Evolutionary conservation across 805 yeast genomes (phyloP).

Genomic region (Wickerhamiella musiphila): DNA sequence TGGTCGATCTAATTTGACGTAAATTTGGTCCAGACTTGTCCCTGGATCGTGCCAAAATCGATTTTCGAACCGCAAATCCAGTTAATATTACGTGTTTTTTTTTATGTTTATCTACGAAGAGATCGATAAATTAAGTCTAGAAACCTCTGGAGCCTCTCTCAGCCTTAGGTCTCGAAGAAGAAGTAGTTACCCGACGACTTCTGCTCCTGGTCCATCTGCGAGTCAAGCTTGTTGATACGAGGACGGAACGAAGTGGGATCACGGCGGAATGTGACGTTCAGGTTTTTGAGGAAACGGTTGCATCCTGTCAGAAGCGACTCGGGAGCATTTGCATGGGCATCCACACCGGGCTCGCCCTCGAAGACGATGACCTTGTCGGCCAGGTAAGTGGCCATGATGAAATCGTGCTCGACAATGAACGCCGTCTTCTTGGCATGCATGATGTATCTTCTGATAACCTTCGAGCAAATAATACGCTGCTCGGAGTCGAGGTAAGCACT

Average conservation of each 20-base stretch:
- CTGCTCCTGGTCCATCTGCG: conserved; percentile 99
- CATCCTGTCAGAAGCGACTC: conserved; percentile 93
- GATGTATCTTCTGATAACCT: conserved; percentile 92
- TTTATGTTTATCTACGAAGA: not conserved
- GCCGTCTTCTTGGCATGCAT: conserved; percentile 96
- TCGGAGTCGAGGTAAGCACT: conserved; percentile 98
- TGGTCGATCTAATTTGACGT: no score
- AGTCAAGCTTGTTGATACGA: conserved; percentile 91
- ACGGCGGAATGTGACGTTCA: conserved; percentile 97
- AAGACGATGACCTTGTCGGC: conserved; percentile 98
- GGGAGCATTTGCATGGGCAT: conserved; percentile 74
- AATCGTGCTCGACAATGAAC: conserved; percentile 98
- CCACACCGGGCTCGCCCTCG: conserved; percentile 83
- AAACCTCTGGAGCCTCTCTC: no score
- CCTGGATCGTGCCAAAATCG: no score
- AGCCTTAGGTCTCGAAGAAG: conserved; percentile 74
- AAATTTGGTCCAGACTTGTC: no score
- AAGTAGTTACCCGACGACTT: conserved; percentile 83
- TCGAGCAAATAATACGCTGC: conserved; percentile 98
- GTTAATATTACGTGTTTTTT: not conserved
- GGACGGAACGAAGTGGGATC: conserved; percentile 98
- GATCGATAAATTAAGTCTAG: not conserved
- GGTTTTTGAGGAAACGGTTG: conserved; percentile 88
- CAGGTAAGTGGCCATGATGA: conserved; percentile 98
- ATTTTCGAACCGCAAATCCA: not conserved